Evolutionary conservation across 805 yeast genomes (phyloP), one percentile per base, ranked within the genome.

Genomic region (Zygoascus flipseniorum): DNA sequence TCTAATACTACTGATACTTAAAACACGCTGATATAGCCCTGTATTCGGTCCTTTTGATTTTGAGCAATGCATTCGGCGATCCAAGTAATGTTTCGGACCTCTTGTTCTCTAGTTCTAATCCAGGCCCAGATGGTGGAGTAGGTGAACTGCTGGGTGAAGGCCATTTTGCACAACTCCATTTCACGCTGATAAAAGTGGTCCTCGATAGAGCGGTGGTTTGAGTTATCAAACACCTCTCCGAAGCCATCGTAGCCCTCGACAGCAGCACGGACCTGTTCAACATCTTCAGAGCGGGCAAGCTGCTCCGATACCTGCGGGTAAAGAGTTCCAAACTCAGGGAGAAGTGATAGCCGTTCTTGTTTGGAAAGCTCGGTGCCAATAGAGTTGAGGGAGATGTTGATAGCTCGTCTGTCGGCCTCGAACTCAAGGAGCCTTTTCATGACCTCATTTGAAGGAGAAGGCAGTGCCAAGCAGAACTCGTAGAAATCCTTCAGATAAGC

Each of bases 1-100:
- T 23, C 28, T 23, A 23, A 23, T 23, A 23, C 28, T 23, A 23
- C 28, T 23, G 28, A 23, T n/a, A 44, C 19, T 26, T 73, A 89
- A 62, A 83, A 89, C 43, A 92, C 97, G 45, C 95, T 76, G 56
- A 95, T 89, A 69, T 89, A 95, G 69, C 87, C 88, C 63, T 85
- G 83, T 60, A 93, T 88, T 69, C 97, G 81, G 67, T 88, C 95
- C 74, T 89, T 88, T 76, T 93, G 99, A 68, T 89, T 90, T 71
- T 95, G 99, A 32, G 98, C 97, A 73, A 93, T 93, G 76, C 99
- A 93, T 74, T 93, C 99, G 49, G 98, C 96, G 54, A 93, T 92
- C 99, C 99, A 93, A n/a, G 98, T 89, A 60, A 93, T 85, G 69
- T 93, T 93, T 71, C 99, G 81, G 55, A 95, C 82, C 71, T 93